Evolutionary conservation across 2,329 filamentous ascomycete genomes (phyloP).

Genomic region (Colletotrichum somersetense): DNA sequence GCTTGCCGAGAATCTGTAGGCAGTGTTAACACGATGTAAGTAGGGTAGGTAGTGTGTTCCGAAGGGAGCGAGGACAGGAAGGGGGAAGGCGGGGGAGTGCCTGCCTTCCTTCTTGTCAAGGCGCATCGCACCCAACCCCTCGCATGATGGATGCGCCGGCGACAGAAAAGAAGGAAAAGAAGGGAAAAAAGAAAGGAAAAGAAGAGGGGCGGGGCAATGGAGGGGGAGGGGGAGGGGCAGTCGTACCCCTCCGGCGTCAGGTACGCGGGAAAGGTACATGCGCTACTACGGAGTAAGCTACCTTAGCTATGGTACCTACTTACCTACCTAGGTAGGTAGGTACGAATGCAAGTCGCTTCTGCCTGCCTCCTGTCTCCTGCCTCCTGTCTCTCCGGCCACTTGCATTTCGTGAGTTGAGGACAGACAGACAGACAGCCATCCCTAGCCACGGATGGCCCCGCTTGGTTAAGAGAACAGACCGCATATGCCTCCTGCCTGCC

Average conservation of each 20-base stretch:
- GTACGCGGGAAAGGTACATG: constrained; percentile 4
- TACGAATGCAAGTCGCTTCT: background rate
- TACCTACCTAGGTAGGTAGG: too few species aligned
- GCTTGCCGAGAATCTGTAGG: background rate
- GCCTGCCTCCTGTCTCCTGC: background rate
- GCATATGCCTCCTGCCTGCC: constrained; percentile 14
- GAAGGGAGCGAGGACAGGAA: background rate
- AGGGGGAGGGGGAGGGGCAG: constrained; percentile 29
- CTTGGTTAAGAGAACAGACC: constrained; percentile 7
- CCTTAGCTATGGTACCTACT: too few species aligned
- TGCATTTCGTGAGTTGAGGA: background rate
- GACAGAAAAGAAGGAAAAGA: constrained; percentile 7
- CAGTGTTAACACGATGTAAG: accelerated
- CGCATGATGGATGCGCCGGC: constrained; percentile 29
- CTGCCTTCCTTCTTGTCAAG: constrained; percentile 18
- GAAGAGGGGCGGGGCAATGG: constrained; percentile 29
- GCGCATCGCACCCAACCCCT: constrained; percentile 33
- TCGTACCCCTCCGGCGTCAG: background rate
- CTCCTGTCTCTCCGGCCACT: background rate
- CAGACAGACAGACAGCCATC: background rate
- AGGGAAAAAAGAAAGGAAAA: too few species aligned
- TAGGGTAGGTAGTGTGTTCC: too few species aligned
- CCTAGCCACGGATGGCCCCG: background rate
- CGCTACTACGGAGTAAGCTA: background rate
- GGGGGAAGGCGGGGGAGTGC: background rate